A percentile compares a stretch with the other conserved stretches of the same genome.
Evolutionary conservation across 768 basidiomycete genomes (phyloP).

Genomic region (Lactarius sanguifluus): DNA sequence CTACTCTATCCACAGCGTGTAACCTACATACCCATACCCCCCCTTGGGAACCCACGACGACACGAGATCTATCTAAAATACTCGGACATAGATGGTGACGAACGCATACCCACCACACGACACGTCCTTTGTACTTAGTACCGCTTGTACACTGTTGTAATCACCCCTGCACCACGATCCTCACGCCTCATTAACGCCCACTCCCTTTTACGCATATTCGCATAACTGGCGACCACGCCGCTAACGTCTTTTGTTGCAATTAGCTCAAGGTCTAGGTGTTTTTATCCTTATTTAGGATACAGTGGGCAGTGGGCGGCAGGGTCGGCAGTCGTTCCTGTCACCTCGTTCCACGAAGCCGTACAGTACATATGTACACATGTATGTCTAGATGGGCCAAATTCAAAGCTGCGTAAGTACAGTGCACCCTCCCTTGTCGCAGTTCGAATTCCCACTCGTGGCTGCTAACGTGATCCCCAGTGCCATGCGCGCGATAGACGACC

Average conservation of each 20-base stretch:
- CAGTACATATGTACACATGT: too few species aligned
- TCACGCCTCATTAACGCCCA: slow-evolving; percentile 5
- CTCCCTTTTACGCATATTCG: slow-evolving; percentile 7
- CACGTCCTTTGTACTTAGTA: slow-evolving; percentile 18
- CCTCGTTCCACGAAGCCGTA: not conserved
- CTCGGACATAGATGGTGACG: not conserved
- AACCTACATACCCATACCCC: not conserved
- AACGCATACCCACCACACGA: not conserved
- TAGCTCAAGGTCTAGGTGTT: not conserved
- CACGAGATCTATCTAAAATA: not conserved
- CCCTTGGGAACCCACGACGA: slow-evolving; percentile 2
- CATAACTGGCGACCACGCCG: not conserved
- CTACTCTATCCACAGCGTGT: not conserved
- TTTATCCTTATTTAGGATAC: not conserved
- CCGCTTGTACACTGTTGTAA: slow-evolving; percentile 21
- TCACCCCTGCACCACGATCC: slow-evolving; percentile 4
- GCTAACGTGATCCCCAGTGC: too few species aligned
- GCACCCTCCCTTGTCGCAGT: too few species aligned
- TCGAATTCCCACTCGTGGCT: too few species aligned
- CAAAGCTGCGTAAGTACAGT: too few species aligned
- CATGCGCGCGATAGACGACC: too few species aligned
- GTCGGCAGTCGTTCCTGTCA: not conserved
- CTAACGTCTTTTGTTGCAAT: slow-evolving; percentile 8
- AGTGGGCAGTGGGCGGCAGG: not conserved
- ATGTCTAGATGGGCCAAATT: too few species aligned